phyloP scores from a whole-genome alignment of 2,329 filamentous ascomycete genomes.

The Fusarium nanum region DNA sequence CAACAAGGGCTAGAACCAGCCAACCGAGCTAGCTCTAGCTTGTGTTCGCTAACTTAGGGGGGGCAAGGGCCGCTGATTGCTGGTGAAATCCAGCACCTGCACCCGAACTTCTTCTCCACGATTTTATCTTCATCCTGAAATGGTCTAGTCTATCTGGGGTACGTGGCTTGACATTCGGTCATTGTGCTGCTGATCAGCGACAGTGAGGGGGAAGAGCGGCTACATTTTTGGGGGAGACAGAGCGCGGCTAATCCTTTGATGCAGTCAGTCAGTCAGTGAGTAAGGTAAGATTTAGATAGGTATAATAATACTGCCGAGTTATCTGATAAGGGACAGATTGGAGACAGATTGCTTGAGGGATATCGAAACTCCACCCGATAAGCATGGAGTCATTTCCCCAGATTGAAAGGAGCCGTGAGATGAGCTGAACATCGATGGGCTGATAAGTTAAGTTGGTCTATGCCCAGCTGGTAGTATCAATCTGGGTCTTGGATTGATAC shows the following conservation, averaged over 20 bases:
- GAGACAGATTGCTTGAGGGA: not conserved
- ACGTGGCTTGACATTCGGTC: conserved; percentile 23
- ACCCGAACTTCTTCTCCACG: conserved; percentile 32
- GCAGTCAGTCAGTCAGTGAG: no score
- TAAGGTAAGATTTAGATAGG: not conserved
- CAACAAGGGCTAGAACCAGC: not conserved
- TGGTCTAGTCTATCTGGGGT: conserved; percentile 34
- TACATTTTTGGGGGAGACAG: conserved; percentile 6
- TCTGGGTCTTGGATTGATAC: conserved; percentile 16
- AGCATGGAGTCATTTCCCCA: conserved; percentile 24
- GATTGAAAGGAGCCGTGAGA: not conserved
- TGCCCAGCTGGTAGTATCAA: not conserved
- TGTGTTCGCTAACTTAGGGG: not conserved
- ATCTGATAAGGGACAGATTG: conserved; percentile 1
- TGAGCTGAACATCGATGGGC: not conserved
- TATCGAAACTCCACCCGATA: conserved; percentile 16
- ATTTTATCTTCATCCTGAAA: conserved; percentile 37
- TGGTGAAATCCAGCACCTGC: not conserved
- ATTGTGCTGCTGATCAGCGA: conserved; percentile 20
- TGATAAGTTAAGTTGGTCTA: not conserved
- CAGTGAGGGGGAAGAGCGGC: conserved; percentile 14
- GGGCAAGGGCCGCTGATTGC: conserved; percentile 18
- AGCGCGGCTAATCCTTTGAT: conserved; percentile 20
- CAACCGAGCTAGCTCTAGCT: not conserved
- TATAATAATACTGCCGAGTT: conserved; percentile 3